Percentiles rank a stretch among this genome's conserved stretches.
Conservation (phyloP, 768 basidiomycete genomes). For the Lyophyllum shimeji region DNA sequence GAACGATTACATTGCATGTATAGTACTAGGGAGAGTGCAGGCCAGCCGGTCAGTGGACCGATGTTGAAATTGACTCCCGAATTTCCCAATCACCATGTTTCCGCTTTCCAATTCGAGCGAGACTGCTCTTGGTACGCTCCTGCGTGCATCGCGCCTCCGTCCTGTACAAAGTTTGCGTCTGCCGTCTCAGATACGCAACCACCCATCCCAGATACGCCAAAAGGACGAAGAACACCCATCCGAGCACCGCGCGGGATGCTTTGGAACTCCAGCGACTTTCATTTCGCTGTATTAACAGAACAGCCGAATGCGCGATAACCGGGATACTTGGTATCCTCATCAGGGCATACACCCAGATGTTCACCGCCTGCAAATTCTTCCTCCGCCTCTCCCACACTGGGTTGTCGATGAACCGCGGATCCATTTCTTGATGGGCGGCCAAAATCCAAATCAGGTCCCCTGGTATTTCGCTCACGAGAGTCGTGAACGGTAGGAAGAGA, state of each 20-base stretch:
- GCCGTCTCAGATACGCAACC: neutral
- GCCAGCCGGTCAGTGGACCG: too few species aligned
- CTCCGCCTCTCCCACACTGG: neutral
- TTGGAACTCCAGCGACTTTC: neutral
- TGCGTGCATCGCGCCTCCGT: neutral
- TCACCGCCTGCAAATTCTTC: neutral
- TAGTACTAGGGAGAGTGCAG: too few species aligned
- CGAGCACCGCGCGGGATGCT: neutral
- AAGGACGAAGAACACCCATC: neutral
- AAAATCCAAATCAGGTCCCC: conserved; percentile 1
- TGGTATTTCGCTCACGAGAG: conserved; percentile 5
- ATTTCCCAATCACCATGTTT: neutral
- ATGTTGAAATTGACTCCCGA: too few species aligned
- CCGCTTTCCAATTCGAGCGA: neutral
- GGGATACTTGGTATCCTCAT: conserved; percentile 6
- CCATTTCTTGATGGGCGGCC: conserved; percentile 6
- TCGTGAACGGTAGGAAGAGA: conserved; percentile 3
- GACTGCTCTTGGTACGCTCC: neutral
- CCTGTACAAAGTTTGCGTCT: neutral
- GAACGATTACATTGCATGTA: too few species aligned
- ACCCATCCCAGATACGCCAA: neutral
- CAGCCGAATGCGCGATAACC: neutral
- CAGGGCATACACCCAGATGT: conserved; percentile 6
- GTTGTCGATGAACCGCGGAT: neutral
- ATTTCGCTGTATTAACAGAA: neutral